Conservation (phyloP, 2,329 filamentous ascomycete species). For the Cytospora chrysosperma region DNA sequence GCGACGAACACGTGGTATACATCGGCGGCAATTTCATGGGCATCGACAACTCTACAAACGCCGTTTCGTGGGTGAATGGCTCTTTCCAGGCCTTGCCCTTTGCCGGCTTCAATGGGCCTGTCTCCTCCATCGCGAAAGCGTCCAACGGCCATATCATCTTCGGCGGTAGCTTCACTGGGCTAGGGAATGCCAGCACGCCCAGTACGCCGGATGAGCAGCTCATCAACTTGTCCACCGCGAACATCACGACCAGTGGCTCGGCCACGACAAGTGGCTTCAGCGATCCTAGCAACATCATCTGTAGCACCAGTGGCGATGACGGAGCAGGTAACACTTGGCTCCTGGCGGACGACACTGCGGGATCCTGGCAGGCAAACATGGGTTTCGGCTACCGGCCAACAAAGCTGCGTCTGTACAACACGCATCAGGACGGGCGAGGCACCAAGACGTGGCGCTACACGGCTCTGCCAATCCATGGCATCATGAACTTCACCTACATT, state of each 20-base stretch:
- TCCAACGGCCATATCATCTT: slow-evolving; percentile 86
- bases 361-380: slow-evolving; percentile 82
- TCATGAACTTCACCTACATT: slow-evolving; percentile 93
- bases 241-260: slow-evolving; percentile 66
- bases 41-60: slow-evolving; percentile 76
- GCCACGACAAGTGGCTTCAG: slow-evolving; percentile 63
- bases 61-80: slow-evolving; percentile 73
- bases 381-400: slow-evolving; percentile 83
- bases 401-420: slow-evolving; percentile 86
- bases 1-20: slow-evolving; percentile 79
- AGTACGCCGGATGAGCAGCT: slow-evolving; percentile 70
- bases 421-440: slow-evolving; percentile 76
- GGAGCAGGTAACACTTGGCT: slow-evolving; percentile 81
- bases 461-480: slow-evolving; percentile 81
- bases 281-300: slow-evolving; percentile 79
- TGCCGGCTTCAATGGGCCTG: slow-evolving; percentile 89
- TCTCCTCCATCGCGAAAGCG: slow-evolving; percentile 79
- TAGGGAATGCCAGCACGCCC: slow-evolving; percentile 75
- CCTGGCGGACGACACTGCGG: slow-evolving; percentile 69
- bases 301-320: slow-evolving; percentile 66
- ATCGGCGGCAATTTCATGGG: slow-evolving; percentile 84
- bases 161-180: slow-evolving; percentile 82
- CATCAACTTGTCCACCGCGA: slow-evolving; percentile 80
- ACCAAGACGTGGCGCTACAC: slow-evolving; percentile 87
- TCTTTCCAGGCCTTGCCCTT: slow-evolving; percentile 84